These are phyloP conservation scores for Colletotrichum endophyticum DNA, from an alignment of 2,329 filamentous ascomycete species.

Conservation along the genomic window DNA sequence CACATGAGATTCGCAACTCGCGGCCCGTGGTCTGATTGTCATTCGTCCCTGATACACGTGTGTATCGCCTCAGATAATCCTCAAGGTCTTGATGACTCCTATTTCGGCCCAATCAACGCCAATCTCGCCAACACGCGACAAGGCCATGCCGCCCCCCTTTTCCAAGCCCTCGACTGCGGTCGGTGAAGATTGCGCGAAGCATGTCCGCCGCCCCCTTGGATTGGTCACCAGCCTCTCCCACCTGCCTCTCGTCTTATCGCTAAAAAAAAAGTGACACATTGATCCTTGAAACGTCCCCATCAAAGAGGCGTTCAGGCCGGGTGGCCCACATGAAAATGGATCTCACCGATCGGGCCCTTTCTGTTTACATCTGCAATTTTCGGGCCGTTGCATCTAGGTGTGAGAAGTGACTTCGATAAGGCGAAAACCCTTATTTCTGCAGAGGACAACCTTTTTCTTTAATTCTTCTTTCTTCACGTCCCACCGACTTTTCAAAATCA, in stretches of 20 bases:
- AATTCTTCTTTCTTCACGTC: not conserved
- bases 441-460: not conserved
- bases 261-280: not conserved
- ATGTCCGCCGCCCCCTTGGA: not conserved
- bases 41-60: not conserved
- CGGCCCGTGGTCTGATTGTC: not conserved
- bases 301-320: not conserved
- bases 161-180: not conserved
- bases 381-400: not conserved
- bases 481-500: not conserved
- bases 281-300: not conserved
- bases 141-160: not conserved
- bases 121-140: not conserved
- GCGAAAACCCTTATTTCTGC: not conserved
- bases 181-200: not conserved
- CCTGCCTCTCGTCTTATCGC: not conserved
- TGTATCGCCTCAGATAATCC: not conserved
- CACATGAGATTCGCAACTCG: not conserved
- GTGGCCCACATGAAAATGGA: not conserved
- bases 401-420: not conserved
- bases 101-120: not conserved
- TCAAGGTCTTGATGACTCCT: not conserved
- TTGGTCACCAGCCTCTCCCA: not conserved
- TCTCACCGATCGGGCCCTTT: not conserved
- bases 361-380: slow-evolving; percentile 1